phyloP scores from a whole-genome alignment of 345 rosid species.

The Salix exigua region DNA sequence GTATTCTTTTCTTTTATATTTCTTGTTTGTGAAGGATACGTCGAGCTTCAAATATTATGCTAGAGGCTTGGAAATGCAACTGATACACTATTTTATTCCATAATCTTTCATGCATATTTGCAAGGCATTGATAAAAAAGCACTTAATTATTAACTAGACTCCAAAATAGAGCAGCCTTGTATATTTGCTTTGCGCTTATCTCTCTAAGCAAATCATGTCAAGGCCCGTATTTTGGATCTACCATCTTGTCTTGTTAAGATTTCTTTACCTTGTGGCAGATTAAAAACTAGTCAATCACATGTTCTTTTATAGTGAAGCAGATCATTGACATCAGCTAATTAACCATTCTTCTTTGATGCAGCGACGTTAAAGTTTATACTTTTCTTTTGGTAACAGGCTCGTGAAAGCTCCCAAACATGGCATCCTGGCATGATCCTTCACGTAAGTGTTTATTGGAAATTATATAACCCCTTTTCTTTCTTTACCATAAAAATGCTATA shows the following conservation, averaged over 20 bases:
- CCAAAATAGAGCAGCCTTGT: not conserved
- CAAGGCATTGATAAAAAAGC: not conserved
- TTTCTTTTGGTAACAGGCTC: not conserved
- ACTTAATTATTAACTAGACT: not conserved
- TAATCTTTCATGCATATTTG: conserved; percentile 17
- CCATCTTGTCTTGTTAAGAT: not conserved
- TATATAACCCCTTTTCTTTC: too few species aligned
- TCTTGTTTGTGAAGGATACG: conserved; percentile 4
- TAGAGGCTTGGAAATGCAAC: not conserved
- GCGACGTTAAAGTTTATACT: not conserved
- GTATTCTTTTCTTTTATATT: not conserved
- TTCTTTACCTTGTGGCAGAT: not conserved
- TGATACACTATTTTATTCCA: not conserved
- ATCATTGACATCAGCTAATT: not conserved
- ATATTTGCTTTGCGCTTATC: not conserved
- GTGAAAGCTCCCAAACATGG: not conserved
- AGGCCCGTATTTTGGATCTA: not conserved
- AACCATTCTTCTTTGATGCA: not conserved
- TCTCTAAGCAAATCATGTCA: conserved; percentile 1
- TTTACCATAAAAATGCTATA: not conserved
- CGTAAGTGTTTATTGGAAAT: not conserved
- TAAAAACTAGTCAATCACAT: conserved; percentile 2
- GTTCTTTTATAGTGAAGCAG: conserved; percentile 5
- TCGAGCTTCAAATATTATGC: not conserved
- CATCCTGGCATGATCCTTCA: not conserved